A percentile compares a stretch with the other conserved stretches of the same genome.
Evolutionary conservation across 306 rosid genomes (phyloP).

Genomic region (Arachis hypogaea): DNA sequence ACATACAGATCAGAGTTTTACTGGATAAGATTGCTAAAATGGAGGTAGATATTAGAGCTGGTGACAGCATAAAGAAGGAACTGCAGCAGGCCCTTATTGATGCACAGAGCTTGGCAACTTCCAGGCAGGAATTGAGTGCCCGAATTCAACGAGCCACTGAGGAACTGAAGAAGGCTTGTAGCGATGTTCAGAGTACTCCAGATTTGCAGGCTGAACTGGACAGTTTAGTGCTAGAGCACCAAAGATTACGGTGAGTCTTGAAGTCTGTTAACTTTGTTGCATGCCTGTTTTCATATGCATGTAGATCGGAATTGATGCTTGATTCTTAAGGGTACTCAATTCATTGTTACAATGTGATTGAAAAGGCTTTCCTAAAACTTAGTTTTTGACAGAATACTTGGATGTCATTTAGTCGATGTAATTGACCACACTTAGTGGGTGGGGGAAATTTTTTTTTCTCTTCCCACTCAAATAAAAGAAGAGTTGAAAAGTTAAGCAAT

Average conservation of each 20-base stretch:
- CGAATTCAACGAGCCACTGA: slow-evolving; percentile 57
- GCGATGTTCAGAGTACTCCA: slow-evolving; percentile 57
- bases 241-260: slow-evolving; percentile 66
- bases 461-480: neutral
- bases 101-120: slow-evolving; percentile 62
- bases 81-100: slow-evolving; percentile 68
- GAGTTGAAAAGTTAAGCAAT: no score
- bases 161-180: slow-evolving; percentile 59
- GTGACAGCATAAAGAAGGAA: slow-evolving; percentile 73
- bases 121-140: slow-evolving; percentile 61
- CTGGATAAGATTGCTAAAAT: slow-evolving; percentile 72
- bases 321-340: slow-evolving; percentile 2
- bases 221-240: slow-evolving; percentile 65
- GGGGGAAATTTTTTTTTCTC: neutral
- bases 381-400: neutral
- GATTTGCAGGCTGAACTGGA: slow-evolving; percentile 71
- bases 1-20: slow-evolving; percentile 73
- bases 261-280: neutral
- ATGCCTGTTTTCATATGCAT: slow-evolving; percentile 17
- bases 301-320: slow-evolving; percentile 30
- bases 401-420: slow-evolving; percentile 2
- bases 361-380: neutral
- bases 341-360: neutral
- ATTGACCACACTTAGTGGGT: neutral
- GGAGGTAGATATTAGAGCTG: slow-evolving; percentile 63